Percentiles rank a stretch among this genome's conserved stretches.
Conservation (phyloP, 345 rosid species). For the Moricandia arvensis region DNA sequence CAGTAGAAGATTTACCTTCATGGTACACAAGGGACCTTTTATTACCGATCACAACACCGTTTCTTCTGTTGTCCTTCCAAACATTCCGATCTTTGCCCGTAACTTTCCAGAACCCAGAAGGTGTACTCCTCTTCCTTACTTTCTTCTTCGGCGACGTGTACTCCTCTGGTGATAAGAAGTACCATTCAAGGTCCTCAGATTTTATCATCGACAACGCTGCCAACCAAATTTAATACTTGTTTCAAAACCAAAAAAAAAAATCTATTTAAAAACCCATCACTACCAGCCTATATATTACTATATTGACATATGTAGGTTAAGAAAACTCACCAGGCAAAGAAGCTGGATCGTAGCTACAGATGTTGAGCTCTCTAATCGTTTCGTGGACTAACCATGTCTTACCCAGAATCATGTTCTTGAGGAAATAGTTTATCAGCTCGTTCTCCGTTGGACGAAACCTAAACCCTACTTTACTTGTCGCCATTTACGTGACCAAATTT, state of each 20-base stretch:
- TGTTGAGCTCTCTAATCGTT: background rate
- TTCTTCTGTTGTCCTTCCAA: constrained; percentile 3
- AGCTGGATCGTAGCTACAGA: background rate
- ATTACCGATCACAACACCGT: constrained; percentile 32
- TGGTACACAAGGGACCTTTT: constrained; percentile 49
- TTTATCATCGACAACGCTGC: constrained; percentile 22
- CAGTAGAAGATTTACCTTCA: background rate
- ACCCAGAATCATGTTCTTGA: background rate
- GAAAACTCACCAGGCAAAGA: background rate
- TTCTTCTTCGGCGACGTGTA: constrained; percentile 21
- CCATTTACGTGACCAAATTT: background rate
- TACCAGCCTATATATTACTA: too few species aligned
- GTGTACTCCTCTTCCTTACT: constrained; percentile 32
- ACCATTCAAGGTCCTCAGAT: constrained; percentile 39
- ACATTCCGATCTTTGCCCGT: constrained; percentile 49
- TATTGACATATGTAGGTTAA: background rate
- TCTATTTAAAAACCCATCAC: too few species aligned
- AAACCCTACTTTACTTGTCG: background rate
- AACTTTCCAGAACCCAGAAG: constrained; percentile 46
- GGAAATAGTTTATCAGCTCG: background rate
- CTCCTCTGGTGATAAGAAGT: too few species aligned
- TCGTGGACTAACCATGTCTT: background rate
- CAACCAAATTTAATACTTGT: too few species aligned
- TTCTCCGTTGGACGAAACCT: background rate
- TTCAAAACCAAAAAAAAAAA: too few species aligned